Evolutionary conservation across 2,329 filamentous ascomycete genomes (phyloP), one percentile per base, ranked within the genome.

Genomic region (Stylonectria norvegica): DNA sequence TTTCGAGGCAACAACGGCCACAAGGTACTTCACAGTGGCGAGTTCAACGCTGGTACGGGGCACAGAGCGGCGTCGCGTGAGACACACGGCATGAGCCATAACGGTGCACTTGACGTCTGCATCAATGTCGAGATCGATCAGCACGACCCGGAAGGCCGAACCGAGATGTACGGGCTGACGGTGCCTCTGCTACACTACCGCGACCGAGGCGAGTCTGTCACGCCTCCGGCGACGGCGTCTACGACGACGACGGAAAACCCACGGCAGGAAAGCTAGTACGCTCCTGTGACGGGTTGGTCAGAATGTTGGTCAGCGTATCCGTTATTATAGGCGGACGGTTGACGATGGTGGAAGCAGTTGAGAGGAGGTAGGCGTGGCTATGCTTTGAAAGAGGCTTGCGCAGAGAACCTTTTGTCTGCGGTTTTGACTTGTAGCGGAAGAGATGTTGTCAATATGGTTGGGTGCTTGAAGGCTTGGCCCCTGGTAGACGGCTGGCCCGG

Each of bases 121-220:
- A 79, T 98, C 55, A 85, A 89, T 42, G 83, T 96, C 49, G 93
- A 98, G 66, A 81, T 91, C 47, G 82, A 90, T 60, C 87, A 95
- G 59, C 82, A 85, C 54, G 82, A 97, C 60, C 80, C 81, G 3
- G 73, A 86, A 23, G 93, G 93, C 25, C 79, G 78, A 50, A 97
- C 93, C 0, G 75, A 83, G 46, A 79, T 82, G 11, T 98, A 98
- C 59, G 85, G 90, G 8, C 70, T 98, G 34, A 83, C 89, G 2
- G 81, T 98, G n/a, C 93, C 93, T 10, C 70, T 77, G 18, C 71
- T 96, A 29, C 46, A 69, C 60, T 69, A 65, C 50, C 52, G 46
- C 16, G 45, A 52, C 35, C 49, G 54, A 28, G 50, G 55, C 18
- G 54, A 57, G 34, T 54, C 54, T 8, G 30, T 25, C 20, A 57